Conservation (phyloP, 2,329 filamentous ascomycete species). For the Periconia digitata region DNA sequence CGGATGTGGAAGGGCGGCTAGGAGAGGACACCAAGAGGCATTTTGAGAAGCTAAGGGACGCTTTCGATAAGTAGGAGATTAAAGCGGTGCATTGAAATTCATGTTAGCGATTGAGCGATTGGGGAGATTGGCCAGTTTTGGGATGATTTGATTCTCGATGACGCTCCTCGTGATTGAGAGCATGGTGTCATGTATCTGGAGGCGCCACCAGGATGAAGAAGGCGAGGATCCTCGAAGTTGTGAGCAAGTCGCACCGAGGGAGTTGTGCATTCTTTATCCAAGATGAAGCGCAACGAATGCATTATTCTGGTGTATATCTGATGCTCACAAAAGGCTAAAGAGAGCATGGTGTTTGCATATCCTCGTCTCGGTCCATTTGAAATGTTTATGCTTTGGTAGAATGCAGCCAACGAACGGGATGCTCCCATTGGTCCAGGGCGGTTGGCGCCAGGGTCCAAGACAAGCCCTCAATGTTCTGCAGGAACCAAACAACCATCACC, state of each 20-base stretch:
- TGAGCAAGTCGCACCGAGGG: neutral
- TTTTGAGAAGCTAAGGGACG: slow-evolving; percentile 64
- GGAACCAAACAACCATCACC: neutral
- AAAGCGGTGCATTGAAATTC: neutral
- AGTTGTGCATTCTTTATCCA: neutral
- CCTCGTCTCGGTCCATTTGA: no score
- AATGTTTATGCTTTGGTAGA: neutral
- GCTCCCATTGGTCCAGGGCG: neutral
- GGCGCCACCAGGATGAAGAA: no score
- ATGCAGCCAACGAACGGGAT: no score
- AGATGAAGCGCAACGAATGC: neutral
- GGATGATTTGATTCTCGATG: neutral
- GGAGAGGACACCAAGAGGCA: slow-evolving; percentile 73
- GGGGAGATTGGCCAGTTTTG: neutral
- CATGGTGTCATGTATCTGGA: neutral
- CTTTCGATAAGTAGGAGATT: slow-evolving; percentile 29
- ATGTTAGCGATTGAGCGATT: neutral
- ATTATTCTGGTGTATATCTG: neutral
- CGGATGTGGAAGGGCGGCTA: slow-evolving; percentile 69
- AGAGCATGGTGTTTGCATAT: no score
- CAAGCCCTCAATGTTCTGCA: no score
- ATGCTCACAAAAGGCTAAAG: no score
- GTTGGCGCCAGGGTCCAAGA: neutral
- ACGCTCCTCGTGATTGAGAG: neutral
- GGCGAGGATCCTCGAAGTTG: no score